Base-by-base conservation (phyloP, 441 rosid species). In the Brassica hybrid region DNA sequence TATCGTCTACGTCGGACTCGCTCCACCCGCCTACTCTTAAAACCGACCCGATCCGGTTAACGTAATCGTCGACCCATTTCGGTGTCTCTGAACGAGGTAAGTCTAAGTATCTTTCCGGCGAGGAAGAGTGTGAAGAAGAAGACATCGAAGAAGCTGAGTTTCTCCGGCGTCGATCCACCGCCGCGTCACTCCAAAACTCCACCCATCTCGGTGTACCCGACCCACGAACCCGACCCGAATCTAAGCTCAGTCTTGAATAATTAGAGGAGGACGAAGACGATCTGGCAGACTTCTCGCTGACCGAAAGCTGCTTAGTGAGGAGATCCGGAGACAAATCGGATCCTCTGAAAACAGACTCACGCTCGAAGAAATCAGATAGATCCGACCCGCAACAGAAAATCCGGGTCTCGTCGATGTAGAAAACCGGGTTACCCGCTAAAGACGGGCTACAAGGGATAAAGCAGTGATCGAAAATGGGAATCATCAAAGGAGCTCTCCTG, bases 121-220 rank as follows among this genome's bases (percentile, higher is more conserved):
- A 92, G 0, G 93, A 86, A 18, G 91, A 87, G 2, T 88, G 84
- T 0, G 96, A 91, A 0, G 90, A 88, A 17, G 58, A 54, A 0
- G 90, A 88, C 11, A 93, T 87, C 0, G 97, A 90, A 0, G 89
- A 88, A 0, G 90, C 82, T 0, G 98, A 94, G 77, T 86, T 88
- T 69, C 97, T 85, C 82, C 91, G 83, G 72, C 93, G 86, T 14
- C 93, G 86, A 76, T 94, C 95, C 1, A 87, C 79, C 14, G 93
- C 95, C 0, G 92, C 95, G 54, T 94, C 94, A 81, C 97, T 92
- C 97, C 97, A 94, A 81, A 92, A 92, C 85, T 92, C 98, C 0
- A 92, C 93, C 98, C 98, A 92, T 80, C 97, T 85, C 11, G 97
- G 93, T 7, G 90, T 84, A 68, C 91, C 79, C 3, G 85, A 79